phyloP scores from a whole-genome alignment of 1,284 basidiomycete species.

The Bondarzewia mesenterica region DNA sequence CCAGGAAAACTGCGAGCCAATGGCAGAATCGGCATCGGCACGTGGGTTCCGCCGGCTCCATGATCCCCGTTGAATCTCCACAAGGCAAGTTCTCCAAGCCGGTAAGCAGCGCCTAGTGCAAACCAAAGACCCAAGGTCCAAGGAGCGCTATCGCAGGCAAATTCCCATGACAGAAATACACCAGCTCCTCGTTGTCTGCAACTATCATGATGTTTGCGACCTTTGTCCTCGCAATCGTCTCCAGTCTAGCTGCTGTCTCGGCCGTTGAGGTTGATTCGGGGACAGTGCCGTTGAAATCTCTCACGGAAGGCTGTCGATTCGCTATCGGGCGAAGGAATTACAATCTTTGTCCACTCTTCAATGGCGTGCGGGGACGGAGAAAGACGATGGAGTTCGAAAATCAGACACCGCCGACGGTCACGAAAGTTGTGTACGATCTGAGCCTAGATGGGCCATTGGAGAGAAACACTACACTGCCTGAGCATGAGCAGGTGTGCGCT shows the following conservation, averaged over 20 bases:
- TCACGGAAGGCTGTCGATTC: constrained; percentile 19
- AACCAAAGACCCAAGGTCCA: no score
- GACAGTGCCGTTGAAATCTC: neutral
- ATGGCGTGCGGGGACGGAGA: constrained; percentile 13
- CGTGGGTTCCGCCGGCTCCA: no score
- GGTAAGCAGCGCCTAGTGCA: no score
- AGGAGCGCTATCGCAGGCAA: no score
- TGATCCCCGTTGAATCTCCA: no score
- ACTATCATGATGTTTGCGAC: neutral
- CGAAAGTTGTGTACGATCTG: constrained; percentile 22
- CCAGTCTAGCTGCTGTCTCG: neutral
- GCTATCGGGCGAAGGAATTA: constrained; percentile 16
- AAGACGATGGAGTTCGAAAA: constrained; percentile 16
- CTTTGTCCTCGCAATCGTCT: neutral
- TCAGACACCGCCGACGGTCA: constrained; percentile 24
- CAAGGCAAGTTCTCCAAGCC: no score
- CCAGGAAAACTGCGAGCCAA: no score
- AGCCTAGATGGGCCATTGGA: constrained; percentile 19
- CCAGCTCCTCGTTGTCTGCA: neutral
- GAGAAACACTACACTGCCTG: constrained; percentile 14
- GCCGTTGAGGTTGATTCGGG: neutral
- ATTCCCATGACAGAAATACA: constrained; percentile 1
- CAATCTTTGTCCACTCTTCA: constrained; percentile 24
- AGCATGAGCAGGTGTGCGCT: constrained; percentile 21
- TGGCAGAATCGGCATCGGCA: no score